Evolutionary conservation across 352 stramenopile genomes (phyloP).

Genomic region (Paralagenidium karlingii): DNA sequence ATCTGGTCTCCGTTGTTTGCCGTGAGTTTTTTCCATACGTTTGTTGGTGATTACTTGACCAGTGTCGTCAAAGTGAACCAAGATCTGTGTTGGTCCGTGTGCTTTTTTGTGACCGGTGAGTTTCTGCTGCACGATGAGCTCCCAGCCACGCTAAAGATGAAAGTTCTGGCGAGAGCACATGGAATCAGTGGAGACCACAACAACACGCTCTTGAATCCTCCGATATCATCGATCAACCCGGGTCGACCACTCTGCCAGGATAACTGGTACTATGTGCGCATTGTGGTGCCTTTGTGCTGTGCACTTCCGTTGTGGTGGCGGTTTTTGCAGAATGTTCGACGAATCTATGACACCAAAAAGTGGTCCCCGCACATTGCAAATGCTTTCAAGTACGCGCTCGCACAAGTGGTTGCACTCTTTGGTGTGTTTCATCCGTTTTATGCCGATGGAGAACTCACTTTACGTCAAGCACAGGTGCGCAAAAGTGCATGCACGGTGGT

Average conservation of each 20-base stretch:
- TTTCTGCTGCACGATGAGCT: slow-evolving; percentile 72
- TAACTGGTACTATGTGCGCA: slow-evolving; percentile 89
- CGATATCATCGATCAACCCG: slow-evolving; percentile 5
- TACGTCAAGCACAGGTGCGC: no score
- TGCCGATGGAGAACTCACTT: no score
- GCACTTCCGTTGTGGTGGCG: slow-evolving; percentile 92
- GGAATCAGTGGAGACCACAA: slow-evolving; percentile 21
- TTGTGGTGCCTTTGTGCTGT: slow-evolving; percentile 92
- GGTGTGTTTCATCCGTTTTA: slow-evolving; percentile 79
- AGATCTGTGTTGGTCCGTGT: slow-evolving; percentile 89
- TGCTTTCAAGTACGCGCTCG: slow-evolving; percentile 90
- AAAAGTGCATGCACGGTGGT: no score
- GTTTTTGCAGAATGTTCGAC: slow-evolving; percentile 94
- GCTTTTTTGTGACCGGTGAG: slow-evolving; percentile 91
- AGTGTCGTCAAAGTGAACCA: slow-evolving; percentile 77
- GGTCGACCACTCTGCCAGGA: no score
- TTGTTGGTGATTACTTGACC: slow-evolving; percentile 80
- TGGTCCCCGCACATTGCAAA: slow-evolving; percentile 94
- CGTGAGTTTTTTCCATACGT: slow-evolving; percentile 92
- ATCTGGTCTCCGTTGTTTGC: slow-evolving; percentile 84
- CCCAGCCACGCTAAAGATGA: slow-evolving; percentile 9
- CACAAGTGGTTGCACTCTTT: slow-evolving; percentile 76
- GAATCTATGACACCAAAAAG: slow-evolving; percentile 90
- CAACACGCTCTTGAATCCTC: no score
- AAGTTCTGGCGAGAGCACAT: slow-evolving; percentile 12